These are phyloP conservation scores for Kazachstania sp. DNA, from an alignment of 1,139 yeast genomes.

Conservation along the genomic window DNA sequence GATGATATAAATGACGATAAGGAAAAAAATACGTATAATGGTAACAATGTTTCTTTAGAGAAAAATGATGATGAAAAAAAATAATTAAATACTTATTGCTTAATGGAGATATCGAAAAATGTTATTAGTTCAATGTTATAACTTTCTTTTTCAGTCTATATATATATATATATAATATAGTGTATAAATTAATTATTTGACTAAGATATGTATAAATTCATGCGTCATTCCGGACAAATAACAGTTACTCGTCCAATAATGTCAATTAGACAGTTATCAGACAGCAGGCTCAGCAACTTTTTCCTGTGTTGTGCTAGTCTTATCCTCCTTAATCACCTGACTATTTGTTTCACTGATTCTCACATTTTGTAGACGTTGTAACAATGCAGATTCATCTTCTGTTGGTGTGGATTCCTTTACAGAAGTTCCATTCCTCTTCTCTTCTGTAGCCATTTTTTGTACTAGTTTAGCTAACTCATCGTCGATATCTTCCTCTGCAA, in stretches of 20 bases:
- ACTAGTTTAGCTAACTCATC: constrained; percentile 27
- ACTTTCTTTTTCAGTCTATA: no score
- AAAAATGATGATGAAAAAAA: constrained; percentile 29
- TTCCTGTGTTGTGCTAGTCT: background rate
- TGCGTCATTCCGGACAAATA: no score
- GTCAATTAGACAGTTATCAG: background rate
- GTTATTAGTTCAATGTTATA: no score
- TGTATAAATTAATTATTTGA: no score
- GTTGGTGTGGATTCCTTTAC: background rate
- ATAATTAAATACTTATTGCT: no score
- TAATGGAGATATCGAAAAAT: no score
- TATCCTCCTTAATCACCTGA: background rate
- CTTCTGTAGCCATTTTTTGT: background rate
- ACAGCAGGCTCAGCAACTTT: background rate
- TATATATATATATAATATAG: no score
- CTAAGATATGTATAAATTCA: no score
- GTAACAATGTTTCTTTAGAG: constrained; percentile 39
- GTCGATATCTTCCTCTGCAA: constrained; percentile 33
- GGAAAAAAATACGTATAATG: constrained; percentile 39
- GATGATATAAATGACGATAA: constrained; percentile 19
- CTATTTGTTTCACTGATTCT: background rate
- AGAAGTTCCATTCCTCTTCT: background rate
- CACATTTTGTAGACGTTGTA: no score
- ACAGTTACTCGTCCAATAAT: no score
- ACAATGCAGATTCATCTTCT: background rate